phyloP scores from a whole-genome alignment of 441 rosid genomes.

The Populus hybrid region DNA sequence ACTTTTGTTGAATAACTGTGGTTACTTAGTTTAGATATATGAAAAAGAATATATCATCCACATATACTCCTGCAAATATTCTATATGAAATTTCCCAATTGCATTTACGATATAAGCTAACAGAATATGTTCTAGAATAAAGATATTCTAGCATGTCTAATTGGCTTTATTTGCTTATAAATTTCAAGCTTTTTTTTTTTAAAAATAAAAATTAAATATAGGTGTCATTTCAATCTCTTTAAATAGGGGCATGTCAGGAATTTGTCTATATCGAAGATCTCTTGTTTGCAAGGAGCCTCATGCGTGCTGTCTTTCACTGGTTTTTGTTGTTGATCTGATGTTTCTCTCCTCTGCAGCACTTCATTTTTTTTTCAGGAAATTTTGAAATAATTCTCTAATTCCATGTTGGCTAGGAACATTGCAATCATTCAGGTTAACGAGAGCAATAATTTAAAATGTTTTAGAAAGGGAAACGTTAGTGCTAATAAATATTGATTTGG shows the following conservation, averaged over 20 bases:
- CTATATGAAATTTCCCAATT: not conserved
- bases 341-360: not conserved
- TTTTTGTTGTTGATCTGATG: not conserved
- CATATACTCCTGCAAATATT: not conserved
- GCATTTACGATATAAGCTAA: too few relatives aligned
- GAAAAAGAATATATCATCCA: not conserved
- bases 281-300: not conserved
- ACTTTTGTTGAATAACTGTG: conserved; percentile 2
- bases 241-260: not conserved
- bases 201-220: too few relatives aligned
- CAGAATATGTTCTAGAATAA: not conserved
- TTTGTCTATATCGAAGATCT: not conserved
- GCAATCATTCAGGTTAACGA: not conserved
- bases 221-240: not conserved
- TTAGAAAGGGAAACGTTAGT: not conserved
- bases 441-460: not conserved
- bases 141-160: not conserved
- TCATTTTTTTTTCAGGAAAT: not conserved
- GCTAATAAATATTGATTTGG: not conserved
- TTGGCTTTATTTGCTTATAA: not conserved
- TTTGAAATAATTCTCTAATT: not conserved
- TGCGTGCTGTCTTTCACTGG: not conserved
- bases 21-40: not conserved
- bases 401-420: not conserved
- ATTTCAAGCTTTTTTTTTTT: not conserved